These are phyloP conservation scores for Kwoniella sp. DNA, from an alignment of 768 basidiomycete genomes.

Conservation along the genomic window DNA sequence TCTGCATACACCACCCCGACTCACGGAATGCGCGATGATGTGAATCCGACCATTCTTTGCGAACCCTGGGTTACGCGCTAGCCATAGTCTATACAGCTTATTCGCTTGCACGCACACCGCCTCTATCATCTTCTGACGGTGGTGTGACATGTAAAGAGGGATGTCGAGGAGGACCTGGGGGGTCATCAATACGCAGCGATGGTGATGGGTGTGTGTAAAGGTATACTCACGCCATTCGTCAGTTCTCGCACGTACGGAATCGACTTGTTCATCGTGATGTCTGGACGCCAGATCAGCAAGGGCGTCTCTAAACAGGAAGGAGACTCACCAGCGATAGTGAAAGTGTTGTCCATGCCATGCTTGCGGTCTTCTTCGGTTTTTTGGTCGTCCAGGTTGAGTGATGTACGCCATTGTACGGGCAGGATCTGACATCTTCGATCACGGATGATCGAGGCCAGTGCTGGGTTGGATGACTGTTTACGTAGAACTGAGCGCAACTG, in stretches of 20 bases:
- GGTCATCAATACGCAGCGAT: no score
- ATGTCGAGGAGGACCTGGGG: constrained; percentile 50
- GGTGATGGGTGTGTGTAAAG: no score
- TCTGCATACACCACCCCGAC: constrained; percentile 1
- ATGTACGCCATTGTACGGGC: constrained; percentile 54
- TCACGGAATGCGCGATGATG: constrained; percentile 52
- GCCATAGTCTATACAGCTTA: constrained; percentile 53
- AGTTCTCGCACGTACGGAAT: constrained; percentile 54
- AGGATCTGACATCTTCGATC: constrained; percentile 52
- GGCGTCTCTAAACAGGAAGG: neutral
- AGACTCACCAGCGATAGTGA: constrained; percentile 46
- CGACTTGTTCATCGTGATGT: constrained; percentile 53
- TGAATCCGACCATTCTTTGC: constrained; percentile 51
- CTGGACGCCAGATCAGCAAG: constrained; percentile 16
- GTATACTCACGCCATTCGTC: constrained; percentile 51
- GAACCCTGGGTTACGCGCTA: constrained; percentile 53
- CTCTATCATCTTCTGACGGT: constrained; percentile 53
- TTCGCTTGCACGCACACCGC: constrained; percentile 53
- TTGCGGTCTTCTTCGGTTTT: constrained; percentile 49
- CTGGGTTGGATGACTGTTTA: constrained; percentile 52
- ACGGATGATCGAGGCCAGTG: constrained; percentile 52
- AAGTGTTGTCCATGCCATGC: constrained; percentile 53
- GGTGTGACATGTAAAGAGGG: constrained; percentile 54
- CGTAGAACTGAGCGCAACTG: constrained; percentile 51
- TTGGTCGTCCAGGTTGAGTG: constrained; percentile 47